Base-by-base conservation (phyloP, 2,329 filamentous ascomycete genomes). In the Huntiella bhutanensis region DNA sequence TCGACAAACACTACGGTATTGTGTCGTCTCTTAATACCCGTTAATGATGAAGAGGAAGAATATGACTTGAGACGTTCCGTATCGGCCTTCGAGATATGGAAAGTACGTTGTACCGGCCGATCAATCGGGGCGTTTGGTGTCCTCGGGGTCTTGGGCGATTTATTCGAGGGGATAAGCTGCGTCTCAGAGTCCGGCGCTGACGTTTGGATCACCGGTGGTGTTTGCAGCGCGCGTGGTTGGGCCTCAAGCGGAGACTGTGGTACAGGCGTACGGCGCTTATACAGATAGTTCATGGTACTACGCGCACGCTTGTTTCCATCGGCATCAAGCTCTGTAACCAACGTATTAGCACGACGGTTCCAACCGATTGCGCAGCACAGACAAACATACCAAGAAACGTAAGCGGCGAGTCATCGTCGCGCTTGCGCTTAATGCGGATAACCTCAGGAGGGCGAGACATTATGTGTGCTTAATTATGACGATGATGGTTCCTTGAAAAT, bases 341-440 rank as follows among this genome's bases (percentile, higher is more conserved):
- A 34, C 12, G 16, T 7, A 16, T 43, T 34, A 47, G 34, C 12
- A 36, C 34, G 13, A 36, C 34, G 34, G 12, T n/a, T n/a, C 13
- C 34, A 36, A 6, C 5, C 13, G 34, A 36, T n/a, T n/a, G 34
- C 12, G 12, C 13, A n/a, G 12, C 13, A 36, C 13, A 13, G 34
- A 3, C 34, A n/a, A 36, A 36, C 43, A 15, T 55, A 75, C 71
- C 66, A 41, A 76, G 64, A 53, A 71, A 73, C 45, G 70, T 66
- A 43, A 75, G 67, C 3, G 71, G 69, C 10, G 62, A 60, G 49
- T 71, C 66, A 12, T 68, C 69, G 43, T 65, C 67, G 36, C 70
- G 68, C 60, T 76, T 76, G 55, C 73, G 71, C 64, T 76, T 76
- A 52, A 77, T 68, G 48, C 70, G 68, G 58, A 77, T 76, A 42